Conservation (phyloP, 805 yeast genomes). For the Candida orba region DNA sequence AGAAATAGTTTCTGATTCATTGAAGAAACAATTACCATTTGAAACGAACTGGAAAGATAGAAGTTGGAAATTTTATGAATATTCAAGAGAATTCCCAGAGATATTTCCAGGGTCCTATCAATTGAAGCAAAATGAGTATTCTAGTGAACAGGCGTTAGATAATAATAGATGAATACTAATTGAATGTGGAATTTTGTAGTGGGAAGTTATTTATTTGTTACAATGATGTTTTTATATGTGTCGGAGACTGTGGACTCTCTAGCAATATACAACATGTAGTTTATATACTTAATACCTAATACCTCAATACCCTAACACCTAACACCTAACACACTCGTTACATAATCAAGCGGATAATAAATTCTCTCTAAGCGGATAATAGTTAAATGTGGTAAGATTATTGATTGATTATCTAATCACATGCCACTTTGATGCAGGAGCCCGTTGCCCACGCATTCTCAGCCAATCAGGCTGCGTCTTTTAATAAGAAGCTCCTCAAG, state of each 20-base stretch:
- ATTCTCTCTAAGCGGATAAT: no score
- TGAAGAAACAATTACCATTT: conserved; percentile 21
- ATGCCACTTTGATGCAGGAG: no score
- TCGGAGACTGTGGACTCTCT: no score
- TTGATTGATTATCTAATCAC: no score
- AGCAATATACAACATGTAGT: no score
- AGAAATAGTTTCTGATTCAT: conserved; percentile 25
- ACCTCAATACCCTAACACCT: no score
- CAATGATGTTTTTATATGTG: no score
- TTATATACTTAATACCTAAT: no score
- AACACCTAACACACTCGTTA: no score
- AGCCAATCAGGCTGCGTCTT: background rate
- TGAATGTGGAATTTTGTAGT: no score
- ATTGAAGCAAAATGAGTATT: background rate
- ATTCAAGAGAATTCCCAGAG: conserved; percentile 30
- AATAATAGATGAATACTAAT: background rate
- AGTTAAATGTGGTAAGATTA: background rate
- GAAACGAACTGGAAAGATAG: conserved; percentile 38
- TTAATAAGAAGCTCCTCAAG: background rate
- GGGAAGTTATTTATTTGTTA: no score
- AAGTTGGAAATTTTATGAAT: conserved; percentile 34
- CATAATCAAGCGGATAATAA: no score
- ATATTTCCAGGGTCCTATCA: conserved; percentile 28
- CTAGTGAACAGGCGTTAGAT: background rate
- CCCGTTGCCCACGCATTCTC: background rate